Conservation (phyloP, 768 basidiomycete genomes). For the Clavulina sp. region DNA sequence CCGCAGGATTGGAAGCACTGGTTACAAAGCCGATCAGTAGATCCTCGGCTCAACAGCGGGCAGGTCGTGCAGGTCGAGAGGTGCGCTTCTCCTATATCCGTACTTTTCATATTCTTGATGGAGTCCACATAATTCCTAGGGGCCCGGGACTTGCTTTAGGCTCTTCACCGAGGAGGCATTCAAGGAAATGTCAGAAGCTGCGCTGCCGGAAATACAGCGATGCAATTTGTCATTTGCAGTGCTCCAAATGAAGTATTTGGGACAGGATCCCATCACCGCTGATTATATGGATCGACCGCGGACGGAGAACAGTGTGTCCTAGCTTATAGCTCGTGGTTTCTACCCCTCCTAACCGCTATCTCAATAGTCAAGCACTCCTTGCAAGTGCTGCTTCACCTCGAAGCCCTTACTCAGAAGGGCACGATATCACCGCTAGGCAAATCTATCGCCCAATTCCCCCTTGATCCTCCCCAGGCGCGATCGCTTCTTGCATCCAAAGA, state of each 20-base stretch:
- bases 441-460: conserved; percentile 77
- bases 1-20: conserved; percentile 71
- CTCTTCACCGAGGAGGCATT: conserved; percentile 79
- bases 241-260: conserved; percentile 72
- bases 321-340: conserved; percentile 32
- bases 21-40: conserved; percentile 68
- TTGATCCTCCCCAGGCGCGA: conserved; percentile 73
- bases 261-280: conserved; percentile 60
- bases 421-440: conserved; percentile 56
- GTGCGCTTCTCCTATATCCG: conserved; percentile 22
- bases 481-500: conserved; percentile 62
- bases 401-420: conserved; percentile 52
- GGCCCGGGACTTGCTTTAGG: conserved; percentile 74
- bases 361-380: conserved; percentile 20
- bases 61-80: conserved; percentile 93
- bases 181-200: conserved; percentile 39
- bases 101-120: too few species aligned
- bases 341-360: conserved; percentile 11
- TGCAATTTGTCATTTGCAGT: conserved; percentile 70
- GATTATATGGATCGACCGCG: conserved; percentile 85
- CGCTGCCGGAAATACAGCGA: conserved; percentile 82
- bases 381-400: conserved; percentile 47
- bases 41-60: conserved; percentile 71
- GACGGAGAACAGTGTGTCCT: conserved; percentile 44
- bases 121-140: conserved; percentile 24